Conservation (phyloP, 2,329 filamentous ascomycete species). For the Nemania sp. region DNA sequence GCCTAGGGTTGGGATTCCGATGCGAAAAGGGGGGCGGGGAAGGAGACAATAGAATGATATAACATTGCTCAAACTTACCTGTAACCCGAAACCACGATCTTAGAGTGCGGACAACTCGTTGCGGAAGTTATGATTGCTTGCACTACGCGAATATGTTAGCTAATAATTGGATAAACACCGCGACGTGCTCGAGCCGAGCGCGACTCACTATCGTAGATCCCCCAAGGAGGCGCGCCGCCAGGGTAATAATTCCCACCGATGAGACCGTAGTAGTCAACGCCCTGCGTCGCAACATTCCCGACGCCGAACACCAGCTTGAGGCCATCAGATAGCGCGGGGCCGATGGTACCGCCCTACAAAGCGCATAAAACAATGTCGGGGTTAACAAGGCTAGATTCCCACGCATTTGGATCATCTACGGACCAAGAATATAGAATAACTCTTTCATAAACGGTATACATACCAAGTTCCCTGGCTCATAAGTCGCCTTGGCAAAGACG, state of each 20-base stretch:
- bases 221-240: slow-evolving; percentile 49
- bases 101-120: slow-evolving; percentile 45
- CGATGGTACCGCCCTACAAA: slow-evolving; percentile 44
- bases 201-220: slow-evolving; percentile 43
- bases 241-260: slow-evolving; percentile 48
- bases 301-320: slow-evolving; percentile 47
- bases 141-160: slow-evolving; percentile 32
- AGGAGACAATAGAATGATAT: not conserved
- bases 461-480: slow-evolving; percentile 49
- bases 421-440: not conserved
- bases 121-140: slow-evolving; percentile 45
- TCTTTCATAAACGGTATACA: not conserved
- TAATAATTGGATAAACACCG: too few species aligned
- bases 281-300: slow-evolving; percentile 47
- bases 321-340: slow-evolving; percentile 45
- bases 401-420: not conserved
- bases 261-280: slow-evolving; percentile 48
- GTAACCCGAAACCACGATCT: slow-evolving; percentile 47
- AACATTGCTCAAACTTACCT: slow-evolving; percentile 36
- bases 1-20: too few species aligned
- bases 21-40: not conserved
- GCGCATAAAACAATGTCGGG: not conserved
- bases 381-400: not conserved
- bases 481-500: slow-evolving; percentile 49
- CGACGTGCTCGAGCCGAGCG: too few species aligned